Base-by-base conservation (phyloP, 768 basidiomycete genomes). In the Leucosporidium creatinivorum region DNA sequence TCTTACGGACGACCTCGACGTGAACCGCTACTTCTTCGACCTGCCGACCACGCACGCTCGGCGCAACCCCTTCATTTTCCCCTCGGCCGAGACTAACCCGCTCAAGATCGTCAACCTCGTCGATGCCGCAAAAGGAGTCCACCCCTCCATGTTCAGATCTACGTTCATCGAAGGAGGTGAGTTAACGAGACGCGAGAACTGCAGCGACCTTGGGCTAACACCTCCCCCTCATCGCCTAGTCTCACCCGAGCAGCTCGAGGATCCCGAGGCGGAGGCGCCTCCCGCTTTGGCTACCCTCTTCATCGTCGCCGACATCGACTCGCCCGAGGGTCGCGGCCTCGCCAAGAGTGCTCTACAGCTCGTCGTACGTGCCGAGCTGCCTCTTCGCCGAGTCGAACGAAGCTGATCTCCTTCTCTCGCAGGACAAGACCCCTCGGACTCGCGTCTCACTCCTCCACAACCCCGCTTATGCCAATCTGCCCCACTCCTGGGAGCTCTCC, bases 11-110 rank as follows among this genome's bases (percentile, higher is more conserved):
- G 58, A 62, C 1, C 26, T 44, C 9, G 80, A 82, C 39, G 82
- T 89, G 62, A 78, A 84, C 36, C 87, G 82, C 19, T 92, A 89
- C 79, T 98, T 97, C 80, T 97, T 94, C 75, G 91, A 94, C 73
- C 82, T 93, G 9, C 89, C 93, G 1, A 84, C 84, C 0, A 85
- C 89, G 0, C 81, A 81, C 51, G 80, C 82, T 63, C 82, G 87
- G 17, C 80, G 96, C n/a, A 97, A 91, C 77, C 80, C 79, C 31
- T 85, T 88, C 75, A 86, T 97, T 62, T 84, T 85, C 73, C 85
- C 87, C 0, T 78, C 79, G 19, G 72, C 81, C 5, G 80, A 79
- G 44, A 74, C 81, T 4, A 81, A 81, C 23, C 79, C 80, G 48
- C 75, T 89, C 17, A 80, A 80, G 31, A 79, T 89, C 30, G 76